These are phyloP conservation scores for cucumber (Cucumis sativus) DNA, from an alignment of 306 rosid species.

Conservation along the genomic window DNA sequence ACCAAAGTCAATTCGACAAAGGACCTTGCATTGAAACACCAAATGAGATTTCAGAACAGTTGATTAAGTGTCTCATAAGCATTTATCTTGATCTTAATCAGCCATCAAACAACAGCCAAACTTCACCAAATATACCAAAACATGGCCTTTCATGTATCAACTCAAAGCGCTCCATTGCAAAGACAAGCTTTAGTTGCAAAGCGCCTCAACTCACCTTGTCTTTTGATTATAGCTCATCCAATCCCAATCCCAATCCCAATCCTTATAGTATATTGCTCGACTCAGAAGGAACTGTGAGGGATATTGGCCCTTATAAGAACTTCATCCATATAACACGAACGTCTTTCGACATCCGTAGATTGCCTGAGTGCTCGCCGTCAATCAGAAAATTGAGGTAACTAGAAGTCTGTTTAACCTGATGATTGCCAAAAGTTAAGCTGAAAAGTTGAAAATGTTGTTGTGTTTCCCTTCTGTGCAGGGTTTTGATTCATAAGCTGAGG, in stretches of 20 bases:
- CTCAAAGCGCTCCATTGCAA: slow-evolving; percentile 47
- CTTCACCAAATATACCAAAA: slow-evolving; percentile 44
- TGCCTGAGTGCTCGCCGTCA: slow-evolving; percentile 32
- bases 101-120: slow-evolving; percentile 38
- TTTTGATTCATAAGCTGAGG: slow-evolving; percentile 47
- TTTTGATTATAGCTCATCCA: slow-evolving; percentile 34
- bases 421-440: neutral
- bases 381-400: slow-evolving; percentile 48
- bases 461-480: slow-evolving; percentile 20
- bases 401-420: neutral
- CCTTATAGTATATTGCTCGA: slow-evolving; percentile 63
- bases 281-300: slow-evolving; percentile 41
- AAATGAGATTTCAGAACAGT: slow-evolving; percentile 73
- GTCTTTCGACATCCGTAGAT: slow-evolving; percentile 32
- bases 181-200: slow-evolving; percentile 47
- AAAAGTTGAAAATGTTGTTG: neutral
- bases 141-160: slow-evolving; percentile 57
- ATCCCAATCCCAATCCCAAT: slow-evolving; percentile 40
- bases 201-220: slow-evolving; percentile 34
- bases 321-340: slow-evolving; percentile 57
- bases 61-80: slow-evolving; percentile 49
- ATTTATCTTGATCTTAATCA: slow-evolving; percentile 68
- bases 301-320: slow-evolving; percentile 66
- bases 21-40: slow-evolving; percentile 37
- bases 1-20: slow-evolving; percentile 17